Evolutionary conservation across 495 filamentous ascomycete species (phyloP).

Genomic region (Penicillium arizonense): DNA sequence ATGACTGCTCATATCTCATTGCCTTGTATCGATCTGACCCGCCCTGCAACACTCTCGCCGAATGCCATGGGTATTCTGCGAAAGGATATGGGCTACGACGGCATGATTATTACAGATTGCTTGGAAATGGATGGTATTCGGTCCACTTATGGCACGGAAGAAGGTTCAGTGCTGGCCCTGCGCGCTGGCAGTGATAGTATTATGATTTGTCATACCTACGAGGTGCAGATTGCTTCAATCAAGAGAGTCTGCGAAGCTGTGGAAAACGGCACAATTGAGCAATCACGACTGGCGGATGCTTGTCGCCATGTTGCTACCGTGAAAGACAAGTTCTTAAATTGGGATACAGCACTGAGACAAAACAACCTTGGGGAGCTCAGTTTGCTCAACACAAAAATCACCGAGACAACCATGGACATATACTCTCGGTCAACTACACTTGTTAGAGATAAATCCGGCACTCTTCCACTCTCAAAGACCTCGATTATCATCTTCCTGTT

Average conservation of each 20-base stretch:
- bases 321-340: slow-evolving; percentile 35
- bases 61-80: slow-evolving; percentile 38
- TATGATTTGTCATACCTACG: slow-evolving; percentile 52
- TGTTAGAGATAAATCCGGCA: slow-evolving; percentile 29
- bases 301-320: slow-evolving; percentile 33
- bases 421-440: slow-evolving; percentile 44
- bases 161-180: slow-evolving; percentile 45
- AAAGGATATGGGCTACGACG: slow-evolving; percentile 40
- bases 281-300: slow-evolving; percentile 34
- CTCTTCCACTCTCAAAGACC: slow-evolving; percentile 34
- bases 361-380: slow-evolving; percentile 14
- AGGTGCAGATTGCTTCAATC: slow-evolving; percentile 44
- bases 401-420: slow-evolving; percentile 26
- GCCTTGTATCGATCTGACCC: slow-evolving; percentile 31
- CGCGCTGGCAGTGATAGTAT: slow-evolving; percentile 49
- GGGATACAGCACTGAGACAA: slow-evolving; percentile 24
- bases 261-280: slow-evolving; percentile 31
- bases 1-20: slow-evolving; percentile 47
- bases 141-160: slow-evolving; percentile 44
- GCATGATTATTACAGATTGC: slow-evolving; percentile 41
- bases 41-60: slow-evolving; percentile 39
- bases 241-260: slow-evolving; percentile 40
- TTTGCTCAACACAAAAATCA: slow-evolving; percentile 19
- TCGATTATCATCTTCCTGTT: slow-evolving; percentile 42
- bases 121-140: slow-evolving; percentile 50